These are phyloP conservation scores for Cladophialophora yegresii DNA, from an alignment of 2,329 filamentous ascomycete species.

Conservation along the genomic window DNA sequence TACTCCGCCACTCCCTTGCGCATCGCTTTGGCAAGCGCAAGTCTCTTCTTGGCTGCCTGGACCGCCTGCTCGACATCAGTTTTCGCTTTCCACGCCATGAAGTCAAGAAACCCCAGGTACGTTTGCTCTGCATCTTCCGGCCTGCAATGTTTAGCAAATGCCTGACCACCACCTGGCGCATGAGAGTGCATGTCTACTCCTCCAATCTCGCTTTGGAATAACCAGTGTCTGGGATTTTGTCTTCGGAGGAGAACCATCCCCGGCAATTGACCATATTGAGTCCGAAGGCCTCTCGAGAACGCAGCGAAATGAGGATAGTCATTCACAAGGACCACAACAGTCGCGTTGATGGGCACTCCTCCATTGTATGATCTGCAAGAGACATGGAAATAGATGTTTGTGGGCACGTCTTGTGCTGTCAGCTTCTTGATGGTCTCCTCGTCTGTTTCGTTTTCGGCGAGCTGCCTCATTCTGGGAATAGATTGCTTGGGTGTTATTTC, in stretches of 20 bases:
- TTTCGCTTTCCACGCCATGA: not conserved
- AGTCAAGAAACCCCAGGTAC: not conserved
- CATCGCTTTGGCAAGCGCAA: not conserved
- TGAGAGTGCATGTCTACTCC: not conserved
- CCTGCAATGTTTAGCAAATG: not conserved
- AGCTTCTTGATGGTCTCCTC: not conserved
- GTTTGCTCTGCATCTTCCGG: not conserved
- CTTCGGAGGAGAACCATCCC: not conserved
- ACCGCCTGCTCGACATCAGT: not conserved
- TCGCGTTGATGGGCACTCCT: not conserved
- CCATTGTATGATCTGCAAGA: not conserved
- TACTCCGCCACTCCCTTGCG: not conserved
- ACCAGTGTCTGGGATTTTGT: not conserved
- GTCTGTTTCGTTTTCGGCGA: not conserved
- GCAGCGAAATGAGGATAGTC: not conserved
- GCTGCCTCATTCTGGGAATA: not conserved
- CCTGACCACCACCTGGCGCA: no score
- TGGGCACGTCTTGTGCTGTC: not conserved
- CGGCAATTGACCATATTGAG: not conserved
- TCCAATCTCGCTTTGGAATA: not conserved
- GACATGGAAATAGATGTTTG: not conserved
- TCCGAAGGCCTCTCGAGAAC: not conserved
- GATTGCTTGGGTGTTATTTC: not conserved
- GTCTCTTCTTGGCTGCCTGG: not conserved
- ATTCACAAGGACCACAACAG: not conserved